A percentile compares a stretch with the other conserved stretches of the same genome.
phyloP scores from a whole-genome alignment of 208 protist species.

The Crithidia mellificae region DNA sequence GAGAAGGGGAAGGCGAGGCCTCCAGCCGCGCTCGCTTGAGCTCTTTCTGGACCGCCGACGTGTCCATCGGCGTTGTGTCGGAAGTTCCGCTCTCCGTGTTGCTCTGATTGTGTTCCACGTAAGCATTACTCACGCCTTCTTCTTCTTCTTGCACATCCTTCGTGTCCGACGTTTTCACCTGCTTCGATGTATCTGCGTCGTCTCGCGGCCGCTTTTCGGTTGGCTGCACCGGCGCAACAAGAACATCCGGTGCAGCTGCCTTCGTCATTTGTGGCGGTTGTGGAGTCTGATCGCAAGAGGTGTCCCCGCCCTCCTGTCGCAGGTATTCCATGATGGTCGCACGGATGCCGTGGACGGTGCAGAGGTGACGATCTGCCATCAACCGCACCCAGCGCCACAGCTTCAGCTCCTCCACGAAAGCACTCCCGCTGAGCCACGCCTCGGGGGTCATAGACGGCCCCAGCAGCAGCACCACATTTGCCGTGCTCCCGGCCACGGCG shows the following conservation, averaged over 20 bases:
- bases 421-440: conserved; percentile 74
- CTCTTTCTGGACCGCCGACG: not conserved
- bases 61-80: too few species aligned
- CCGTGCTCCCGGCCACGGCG: not conserved
- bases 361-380: conserved; percentile 41
- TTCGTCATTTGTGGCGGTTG: too few species aligned
- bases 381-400: conserved; percentile 84
- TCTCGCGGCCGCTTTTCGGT: not conserved
- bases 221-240: too few species aligned
- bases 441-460: conserved; percentile 39
- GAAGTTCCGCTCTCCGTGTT: too few species aligned
- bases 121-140: too few species aligned
- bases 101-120: too few species aligned
- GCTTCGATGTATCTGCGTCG: too few species aligned
- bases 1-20: not conserved
- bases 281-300: too few species aligned
- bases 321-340: conserved; percentile 17
- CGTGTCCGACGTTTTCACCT: not conserved
- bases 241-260: too few species aligned
- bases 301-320: conserved; percentile 11
- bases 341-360: conserved; percentile 12
- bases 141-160: too few species aligned
- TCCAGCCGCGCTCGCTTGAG: conserved; percentile 20
- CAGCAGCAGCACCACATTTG: conserved; percentile 24
- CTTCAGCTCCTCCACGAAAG: conserved; percentile 87